Base-by-base conservation (phyloP, 2,329 filamentous ascomycete species). In the Alternaria alternata region DNA sequence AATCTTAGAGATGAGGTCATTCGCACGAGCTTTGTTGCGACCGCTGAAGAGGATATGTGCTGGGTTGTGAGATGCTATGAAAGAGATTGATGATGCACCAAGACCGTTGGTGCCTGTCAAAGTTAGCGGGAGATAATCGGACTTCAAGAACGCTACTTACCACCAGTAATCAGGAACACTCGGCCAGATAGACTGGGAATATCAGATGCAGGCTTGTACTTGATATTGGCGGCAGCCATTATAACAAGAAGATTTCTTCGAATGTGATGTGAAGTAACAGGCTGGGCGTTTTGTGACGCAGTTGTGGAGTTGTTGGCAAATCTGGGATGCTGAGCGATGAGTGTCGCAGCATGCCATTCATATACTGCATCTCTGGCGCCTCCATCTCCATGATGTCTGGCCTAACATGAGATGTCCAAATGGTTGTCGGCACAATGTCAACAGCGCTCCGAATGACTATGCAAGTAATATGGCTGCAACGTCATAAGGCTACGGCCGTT, bases 31-130 rank as follows among this genome's bases (percentile, higher is more conserved):
- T 8, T 72, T 66, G 26, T 75, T 81, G 55, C 83, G 80, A 2
- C 80, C 80, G 22, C 79, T 79, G 64, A 86, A 77, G 70, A 81
- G 83, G 64, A 86, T 82, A 4, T 76, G 71, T 6, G 69, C 51
- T 9, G 83, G 82, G 4, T 77, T 75, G 67, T 83, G 81, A 4
- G 76, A 72, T 32, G 80, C 76, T 28, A 84, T 77, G 32, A 80
- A 78, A 42, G 74, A 68, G 38, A 84, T 73, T 16, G 80, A 78
- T 65, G 81, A 78, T 54, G 80, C 80, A 44, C 83, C 83, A 8
- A 85, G 73, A 9, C 83, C 83, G 7, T 75, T 70, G 54, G 82
- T 84, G 56, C 81, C 80, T 78, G 64, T 57, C 1, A 8, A 7
- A 18, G 51, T 59, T 11, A 54, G 44, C 34, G 34, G 30, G 36